A percentile compares a stretch with the other conserved stretches of the same genome.
Conservation (phyloP, 352 stramenopile genomes). For the Halophytophthora batemanensis region DNA sequence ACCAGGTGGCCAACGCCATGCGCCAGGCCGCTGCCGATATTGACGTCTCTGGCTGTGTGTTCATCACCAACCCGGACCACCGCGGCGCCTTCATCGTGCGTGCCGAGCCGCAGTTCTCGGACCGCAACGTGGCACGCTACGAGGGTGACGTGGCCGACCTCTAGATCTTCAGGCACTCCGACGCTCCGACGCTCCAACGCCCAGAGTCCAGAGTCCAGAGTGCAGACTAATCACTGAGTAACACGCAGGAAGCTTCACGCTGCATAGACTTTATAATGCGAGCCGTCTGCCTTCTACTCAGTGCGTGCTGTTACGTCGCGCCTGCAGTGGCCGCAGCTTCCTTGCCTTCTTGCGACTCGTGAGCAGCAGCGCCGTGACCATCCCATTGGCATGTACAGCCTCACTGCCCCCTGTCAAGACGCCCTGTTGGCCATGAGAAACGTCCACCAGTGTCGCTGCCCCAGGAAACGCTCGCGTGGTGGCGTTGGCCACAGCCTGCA, state of each 20-base stretch:
- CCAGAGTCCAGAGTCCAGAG: background rate
- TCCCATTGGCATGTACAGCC: slow-evolving; percentile 69
- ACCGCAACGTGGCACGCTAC: slow-evolving; percentile 77
- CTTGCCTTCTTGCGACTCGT: slow-evolving; percentile 79
- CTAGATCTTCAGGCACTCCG: slow-evolving; percentile 25
- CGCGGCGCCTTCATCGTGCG: slow-evolving; percentile 95
- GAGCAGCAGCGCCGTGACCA: slow-evolving; percentile 72
- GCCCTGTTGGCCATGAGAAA: slow-evolving; percentile 74
- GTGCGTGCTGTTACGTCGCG: slow-evolving; percentile 55
- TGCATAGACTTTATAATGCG: no score
- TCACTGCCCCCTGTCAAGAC: slow-evolving; percentile 56
- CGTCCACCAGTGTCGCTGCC: slow-evolving; percentile 46
- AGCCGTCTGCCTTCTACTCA: no score
- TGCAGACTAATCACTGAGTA: no score
- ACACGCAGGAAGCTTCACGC: no score
- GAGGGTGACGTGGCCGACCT: slow-evolving; percentile 82
- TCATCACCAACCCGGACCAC: slow-evolving; percentile 96
- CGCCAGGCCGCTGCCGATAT: slow-evolving; percentile 88
- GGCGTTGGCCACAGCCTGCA: slow-evolving; percentile 51
- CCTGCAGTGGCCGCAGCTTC: slow-evolving; percentile 46
- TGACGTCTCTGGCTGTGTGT: slow-evolving; percentile 93
- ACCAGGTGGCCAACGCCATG: slow-evolving; percentile 96
- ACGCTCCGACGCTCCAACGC: slow-evolving; percentile 1
- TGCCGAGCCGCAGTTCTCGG: slow-evolving; percentile 91
- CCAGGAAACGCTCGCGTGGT: slow-evolving; percentile 53